A percentile compares a stretch with the other conserved stretches of the same genome.
These are phyloP conservation scores for Chlorella vulgaris DNA, from an alignment of 139 green algal genomes.

Conservation along the genomic window DNA sequence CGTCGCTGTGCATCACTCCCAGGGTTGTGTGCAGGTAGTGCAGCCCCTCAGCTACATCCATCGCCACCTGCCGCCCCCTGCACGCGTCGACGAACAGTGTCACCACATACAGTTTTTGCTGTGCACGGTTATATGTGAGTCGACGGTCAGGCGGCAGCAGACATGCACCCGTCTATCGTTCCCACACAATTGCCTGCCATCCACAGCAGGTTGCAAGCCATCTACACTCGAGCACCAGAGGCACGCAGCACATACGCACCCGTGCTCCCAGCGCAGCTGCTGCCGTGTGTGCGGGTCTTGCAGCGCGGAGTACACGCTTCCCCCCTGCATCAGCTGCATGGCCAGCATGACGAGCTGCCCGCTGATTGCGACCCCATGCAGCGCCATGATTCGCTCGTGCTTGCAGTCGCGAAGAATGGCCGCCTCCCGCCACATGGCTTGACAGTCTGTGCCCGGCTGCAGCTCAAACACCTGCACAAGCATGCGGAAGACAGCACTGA, in stretches of 20 bases:
- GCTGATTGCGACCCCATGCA: background rate
- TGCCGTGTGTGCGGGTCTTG: background rate
- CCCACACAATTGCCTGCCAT: background rate
- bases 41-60: slow-evolving; percentile 5
- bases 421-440: background rate
- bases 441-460: background rate
- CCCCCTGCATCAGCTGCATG: slow-evolving; percentile 2
- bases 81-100: too few species aligned
- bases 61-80: slow-evolving; percentile 6
- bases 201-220: too few species aligned
- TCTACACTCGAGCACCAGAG: too few species aligned
- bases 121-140: too few species aligned
- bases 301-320: background rate
- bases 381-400: background rate
- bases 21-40: slow-evolving; percentile 4
- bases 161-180: too few species aligned
- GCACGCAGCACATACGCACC: background rate
- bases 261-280: background rate
- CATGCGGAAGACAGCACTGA: background rate
- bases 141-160: too few species aligned
- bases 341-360: slow-evolving; percentile 5
- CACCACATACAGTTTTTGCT: too few species aligned
- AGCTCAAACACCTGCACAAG: slow-evolving; percentile 6
- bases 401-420: background rate
- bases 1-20: background rate